Evolutionary conservation across 2,329 filamentous ascomycete genomes (phyloP).

Genomic region (Thelonectria discophora): DNA sequence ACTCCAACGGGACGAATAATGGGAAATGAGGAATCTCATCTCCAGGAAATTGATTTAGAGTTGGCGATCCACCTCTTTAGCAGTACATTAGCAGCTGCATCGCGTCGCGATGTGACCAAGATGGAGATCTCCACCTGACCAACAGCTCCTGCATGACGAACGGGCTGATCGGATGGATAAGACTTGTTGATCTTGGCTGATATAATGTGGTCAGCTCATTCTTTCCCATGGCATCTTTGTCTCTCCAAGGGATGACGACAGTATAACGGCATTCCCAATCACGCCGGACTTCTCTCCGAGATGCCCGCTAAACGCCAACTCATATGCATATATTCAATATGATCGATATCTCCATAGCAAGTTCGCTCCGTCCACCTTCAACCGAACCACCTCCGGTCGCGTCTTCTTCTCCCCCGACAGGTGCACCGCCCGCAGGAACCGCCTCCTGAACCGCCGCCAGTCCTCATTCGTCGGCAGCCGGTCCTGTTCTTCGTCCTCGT

Average conservation of each 20-base stretch:
- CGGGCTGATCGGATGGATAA: neutral
- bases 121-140: neutral
- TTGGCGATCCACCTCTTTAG: slow-evolving; percentile 5
- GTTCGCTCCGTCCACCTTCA: slow-evolving; percentile 30
- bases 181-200: neutral
- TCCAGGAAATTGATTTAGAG: neutral
- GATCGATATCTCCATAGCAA: slow-evolving; percentile 31
- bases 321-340: slow-evolving; percentile 2
- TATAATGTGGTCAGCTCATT: neutral
- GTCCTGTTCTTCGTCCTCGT: slow-evolving; percentile 29
- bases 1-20: too few species aligned
- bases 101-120: neutral
- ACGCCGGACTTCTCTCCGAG: too few species aligned
- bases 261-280: too few species aligned
- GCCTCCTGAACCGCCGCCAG: slow-evolving; percentile 32
- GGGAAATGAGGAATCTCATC: neutral
- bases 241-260: neutral
- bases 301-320: too few species aligned
- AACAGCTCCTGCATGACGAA: neutral
- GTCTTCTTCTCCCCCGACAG: slow-evolving; percentile 20
- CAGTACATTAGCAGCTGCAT: neutral
- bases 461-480: slow-evolving; percentile 35
- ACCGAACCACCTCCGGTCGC: slow-evolving; percentile 8
- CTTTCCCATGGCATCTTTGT: slow-evolving; percentile 31
- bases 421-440: slow-evolving; percentile 30